These are phyloP conservation scores for Dothidotthia symphoricarpi DNA, from an alignment of 2,329 filamentous ascomycete species.

Conservation along the genomic window DNA sequence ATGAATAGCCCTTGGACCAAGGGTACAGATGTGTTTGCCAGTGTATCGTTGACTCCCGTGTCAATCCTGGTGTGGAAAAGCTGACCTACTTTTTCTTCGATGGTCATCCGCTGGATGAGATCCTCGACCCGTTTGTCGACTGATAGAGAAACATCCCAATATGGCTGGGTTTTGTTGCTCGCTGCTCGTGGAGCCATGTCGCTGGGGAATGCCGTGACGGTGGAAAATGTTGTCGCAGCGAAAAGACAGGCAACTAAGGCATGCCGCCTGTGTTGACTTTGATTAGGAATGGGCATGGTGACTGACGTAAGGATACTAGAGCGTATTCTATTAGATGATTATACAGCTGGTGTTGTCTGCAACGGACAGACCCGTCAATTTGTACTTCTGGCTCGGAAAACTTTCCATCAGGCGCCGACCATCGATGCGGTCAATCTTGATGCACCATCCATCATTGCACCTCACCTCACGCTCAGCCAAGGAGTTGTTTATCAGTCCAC, in stretches of 20 bases:
- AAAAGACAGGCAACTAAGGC: background rate
- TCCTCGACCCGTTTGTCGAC: constrained; percentile 51
- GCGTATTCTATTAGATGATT: too few species aligned
- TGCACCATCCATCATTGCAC: too few species aligned
- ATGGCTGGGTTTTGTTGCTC: constrained; percentile 20
- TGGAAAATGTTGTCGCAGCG: background rate
- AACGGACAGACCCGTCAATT: too few species aligned
- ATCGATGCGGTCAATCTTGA: too few species aligned
- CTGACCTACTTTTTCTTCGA: constrained; percentile 52
- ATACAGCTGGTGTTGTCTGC: too few species aligned
- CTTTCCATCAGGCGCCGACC: too few species aligned
- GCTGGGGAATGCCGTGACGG: background rate
- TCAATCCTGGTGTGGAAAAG: constrained; percentile 46
- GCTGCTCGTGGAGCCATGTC: too few species aligned
- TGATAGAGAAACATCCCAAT: constrained; percentile 41
- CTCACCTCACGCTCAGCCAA: too few species aligned
- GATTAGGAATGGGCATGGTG: too few species aligned
- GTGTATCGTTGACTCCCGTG: constrained; percentile 35
- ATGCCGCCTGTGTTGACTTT: background rate
- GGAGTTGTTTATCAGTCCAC: too few species aligned
- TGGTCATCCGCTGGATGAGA: constrained; percentile 47
- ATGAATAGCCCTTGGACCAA: constrained; percentile 40
- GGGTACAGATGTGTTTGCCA: constrained; percentile 34
- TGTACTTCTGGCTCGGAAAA: too few species aligned
- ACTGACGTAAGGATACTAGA: too few species aligned